Evolutionary conservation across 768 basidiomycete species (phyloP), one percentile per base, ranked within the genome.

Genomic region (Gyrodon lividus): DNA sequence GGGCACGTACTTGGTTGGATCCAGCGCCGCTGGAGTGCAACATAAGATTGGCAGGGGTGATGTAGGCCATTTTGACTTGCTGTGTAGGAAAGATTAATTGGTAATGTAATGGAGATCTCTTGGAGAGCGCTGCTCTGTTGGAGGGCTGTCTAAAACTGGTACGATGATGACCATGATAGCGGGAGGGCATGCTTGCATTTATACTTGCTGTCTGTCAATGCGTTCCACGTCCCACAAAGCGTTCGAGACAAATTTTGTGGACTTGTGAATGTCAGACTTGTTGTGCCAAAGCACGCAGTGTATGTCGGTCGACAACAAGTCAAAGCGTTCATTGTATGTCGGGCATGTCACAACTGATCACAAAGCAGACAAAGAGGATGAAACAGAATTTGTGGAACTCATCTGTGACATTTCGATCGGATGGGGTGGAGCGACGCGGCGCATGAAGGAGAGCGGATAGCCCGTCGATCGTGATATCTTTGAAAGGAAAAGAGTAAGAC

Each of bases 341-440:
- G n/a, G 20, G 19, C n/a, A 12, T 16, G 31, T 10, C 14, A 4
- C 6, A 9, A 39, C 10, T 28, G 24, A 20, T 12, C 2, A 31
- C 6, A 19, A 5, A 30, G 4, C 4, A 4, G 17, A n/a, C 6
- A 14, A 46, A 3, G 51, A 33, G 5, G 16, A n/a, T 19, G 39
- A 23, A 31, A 58, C 52, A 58, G 57, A 49, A 20, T 31, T 7
- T 43, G 49, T 52, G 41, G 46, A 43, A 56, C 54, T 50, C 13
- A 48, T 48, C 48, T 51, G 1, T 6, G 14, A 26, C 9, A 24
- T 6, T 35, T 5, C 5, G 9, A 13, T 22, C 9, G 33, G 13
- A 10, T 41, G 2, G 13, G 26, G 20, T 22, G 26, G 30, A 20
- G 22, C 26, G 28, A n/a, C 7, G 10, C n/a, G 35, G 13, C 22